These are phyloP conservation scores for Marchantia polymorpha DNA, from an alignment of 225 moss, liverwort and hornwort species.

Conservation along the genomic window DNA sequence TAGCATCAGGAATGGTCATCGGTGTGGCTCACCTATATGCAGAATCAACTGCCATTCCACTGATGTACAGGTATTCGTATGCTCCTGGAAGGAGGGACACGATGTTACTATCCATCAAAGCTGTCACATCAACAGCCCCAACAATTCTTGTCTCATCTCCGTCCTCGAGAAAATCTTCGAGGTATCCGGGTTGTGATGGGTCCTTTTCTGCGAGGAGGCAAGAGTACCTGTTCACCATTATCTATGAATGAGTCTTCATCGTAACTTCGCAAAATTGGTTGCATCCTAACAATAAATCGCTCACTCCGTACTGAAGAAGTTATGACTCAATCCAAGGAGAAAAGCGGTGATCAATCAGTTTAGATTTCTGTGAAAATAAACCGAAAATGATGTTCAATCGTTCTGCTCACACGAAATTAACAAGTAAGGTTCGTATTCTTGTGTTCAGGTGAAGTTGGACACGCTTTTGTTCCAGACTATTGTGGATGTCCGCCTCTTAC, in stretches of 20 bases:
- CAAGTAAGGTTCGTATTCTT: no score
- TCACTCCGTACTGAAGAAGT: no score
- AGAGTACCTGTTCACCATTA: conserved; percentile 68
- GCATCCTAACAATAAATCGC: no score
- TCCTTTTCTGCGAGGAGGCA: conserved; percentile 86
- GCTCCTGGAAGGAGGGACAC: conserved; percentile 69
- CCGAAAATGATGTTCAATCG: no score
- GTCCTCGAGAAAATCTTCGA: conserved; percentile 29
- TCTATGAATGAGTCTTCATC: neutral
- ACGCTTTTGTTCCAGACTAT: no score
- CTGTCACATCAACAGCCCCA: conserved; percentile 82
- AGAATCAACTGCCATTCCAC: conserved; percentile 91
- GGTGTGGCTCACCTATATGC: conserved; percentile 53
- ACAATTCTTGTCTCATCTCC: conserved; percentile 38
- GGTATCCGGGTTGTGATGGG: conserved; percentile 25
- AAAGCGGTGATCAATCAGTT: no score
- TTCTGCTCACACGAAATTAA: no score
- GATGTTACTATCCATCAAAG: conserved; percentile 62
- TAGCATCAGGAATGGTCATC: neutral
- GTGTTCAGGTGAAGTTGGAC: no score
- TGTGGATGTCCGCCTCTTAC: conserved; percentile 28
- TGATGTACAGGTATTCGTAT: conserved; percentile 83
- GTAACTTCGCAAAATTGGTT: neutral
- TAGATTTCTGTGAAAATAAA: no score
- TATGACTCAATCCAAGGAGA: no score